Percentiles rank a stretch among this genome's conserved stretches.
Conservation (phyloP, 192 early-diverging fungal genomes). For the Geranomyces variabilis region DNA sequence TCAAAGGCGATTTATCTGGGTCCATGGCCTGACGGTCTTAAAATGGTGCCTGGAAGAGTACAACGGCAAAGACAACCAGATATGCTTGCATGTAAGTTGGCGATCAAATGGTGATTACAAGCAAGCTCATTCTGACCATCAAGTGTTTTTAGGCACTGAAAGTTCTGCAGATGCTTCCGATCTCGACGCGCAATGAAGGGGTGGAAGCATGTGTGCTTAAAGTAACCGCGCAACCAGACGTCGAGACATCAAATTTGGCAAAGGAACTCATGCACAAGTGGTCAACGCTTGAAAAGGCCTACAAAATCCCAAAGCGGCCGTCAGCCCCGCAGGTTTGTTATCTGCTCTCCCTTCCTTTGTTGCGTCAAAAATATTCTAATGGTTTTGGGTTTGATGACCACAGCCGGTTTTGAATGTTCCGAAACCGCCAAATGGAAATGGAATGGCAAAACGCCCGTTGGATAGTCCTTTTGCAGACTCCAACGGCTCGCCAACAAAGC, state of each 20-base stretch:
- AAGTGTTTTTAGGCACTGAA: conserved; percentile 43
- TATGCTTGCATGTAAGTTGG: conserved; percentile 62
- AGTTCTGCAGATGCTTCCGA: conserved; percentile 76
- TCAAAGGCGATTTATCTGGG: conserved; percentile 61
- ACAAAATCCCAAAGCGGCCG: conserved; percentile 55
- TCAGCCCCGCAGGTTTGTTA: conserved; percentile 11
- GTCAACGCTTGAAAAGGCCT: conserved; percentile 39
- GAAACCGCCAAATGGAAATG: background rate
- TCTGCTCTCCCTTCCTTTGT: too few relatives aligned
- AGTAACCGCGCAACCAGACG: conserved; percentile 50
- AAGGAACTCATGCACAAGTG: conserved; percentile 51
- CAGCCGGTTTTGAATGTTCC: too few relatives aligned
- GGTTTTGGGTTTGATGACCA: background rate
- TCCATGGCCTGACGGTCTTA: conserved; percentile 74
- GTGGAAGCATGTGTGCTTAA: conserved; percentile 70
- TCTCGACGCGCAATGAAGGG: conserved; percentile 74
- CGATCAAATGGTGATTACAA: too few relatives aligned
- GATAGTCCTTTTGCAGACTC: conserved; percentile 3
- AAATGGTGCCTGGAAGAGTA: conserved; percentile 69
- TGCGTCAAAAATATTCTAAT: too few relatives aligned
- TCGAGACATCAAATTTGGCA: conserved; percentile 50
- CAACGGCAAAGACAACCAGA: conserved; percentile 54
- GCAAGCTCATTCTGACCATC: too few relatives aligned
- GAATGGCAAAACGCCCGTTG: conserved; percentile 1
- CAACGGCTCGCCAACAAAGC: background rate